These are phyloP conservation scores for Sporothrix pseudoabietina DNA, from an alignment of 2,329 filamentous ascomycete genomes.

Conservation along the genomic window DNA sequence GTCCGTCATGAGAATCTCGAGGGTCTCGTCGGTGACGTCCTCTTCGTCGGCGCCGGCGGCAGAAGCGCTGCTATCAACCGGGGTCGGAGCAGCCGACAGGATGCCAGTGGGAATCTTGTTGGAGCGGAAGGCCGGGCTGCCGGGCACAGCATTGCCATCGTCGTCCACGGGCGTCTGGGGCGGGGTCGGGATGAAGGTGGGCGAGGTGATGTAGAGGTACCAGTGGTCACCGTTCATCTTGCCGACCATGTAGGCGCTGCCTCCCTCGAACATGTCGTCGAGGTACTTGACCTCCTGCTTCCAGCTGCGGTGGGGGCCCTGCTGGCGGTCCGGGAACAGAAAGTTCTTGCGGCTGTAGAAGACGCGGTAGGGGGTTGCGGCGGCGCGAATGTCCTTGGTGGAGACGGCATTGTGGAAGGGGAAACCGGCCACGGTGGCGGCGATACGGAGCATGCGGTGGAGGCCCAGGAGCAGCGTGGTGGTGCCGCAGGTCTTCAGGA, in stretches of 20 bases:
- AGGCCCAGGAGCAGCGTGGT: conserved; percentile 90
- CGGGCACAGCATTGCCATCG: conserved; percentile 38
- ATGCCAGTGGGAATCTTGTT: conserved; percentile 60
- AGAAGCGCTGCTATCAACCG: conserved; percentile 33
- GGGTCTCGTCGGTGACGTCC: conserved; percentile 70
- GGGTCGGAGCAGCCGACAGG: conserved; percentile 39
- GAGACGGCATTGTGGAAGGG: conserved; percentile 72
- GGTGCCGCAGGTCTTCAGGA: conserved; percentile 97
- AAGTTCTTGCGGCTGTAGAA: conserved; percentile 99
- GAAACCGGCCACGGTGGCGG: conserved; percentile 84
- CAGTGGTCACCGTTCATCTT: conserved; percentile 99
- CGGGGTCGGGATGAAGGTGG: conserved; percentile 76
- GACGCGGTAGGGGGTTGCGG: conserved; percentile 88
- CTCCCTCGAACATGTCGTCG: conserved; percentile 86
- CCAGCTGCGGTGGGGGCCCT: conserved; percentile 95
- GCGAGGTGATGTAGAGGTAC: conserved; percentile 96
- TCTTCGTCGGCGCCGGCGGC: conserved; percentile 44
- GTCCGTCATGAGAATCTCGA: conserved; percentile 73
- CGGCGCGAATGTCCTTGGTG: conserved; percentile 67
- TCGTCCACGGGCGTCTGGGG: conserved; percentile 71
- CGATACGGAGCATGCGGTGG: conserved; percentile 89
- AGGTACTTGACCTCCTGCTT: conserved; percentile 91
- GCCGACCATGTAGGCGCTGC: conserved; percentile 98
- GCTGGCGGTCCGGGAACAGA: conserved; percentile 90
- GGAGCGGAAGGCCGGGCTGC: conserved; percentile 40